These are phyloP conservation scores for Amphirosellinia nigrospora DNA, from an alignment of 495 filamentous ascomycete genomes.

Conservation along the genomic window DNA sequence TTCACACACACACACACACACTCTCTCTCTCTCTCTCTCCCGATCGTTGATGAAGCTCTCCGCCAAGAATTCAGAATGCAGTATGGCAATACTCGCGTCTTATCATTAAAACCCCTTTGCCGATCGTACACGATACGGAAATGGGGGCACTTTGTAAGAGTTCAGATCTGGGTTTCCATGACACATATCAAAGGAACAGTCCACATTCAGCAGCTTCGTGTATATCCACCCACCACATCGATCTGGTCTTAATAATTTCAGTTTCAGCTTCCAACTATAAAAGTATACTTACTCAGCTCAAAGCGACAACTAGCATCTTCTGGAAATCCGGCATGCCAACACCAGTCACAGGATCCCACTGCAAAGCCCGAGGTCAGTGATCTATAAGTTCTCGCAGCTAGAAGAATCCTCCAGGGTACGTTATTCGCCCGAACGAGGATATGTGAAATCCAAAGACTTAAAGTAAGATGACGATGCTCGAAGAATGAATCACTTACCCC, in stretches of 20 bases:
- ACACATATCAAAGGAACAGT: neutral
- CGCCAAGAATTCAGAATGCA: neutral
- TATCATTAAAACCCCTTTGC: neutral
- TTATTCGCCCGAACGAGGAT: neutral
- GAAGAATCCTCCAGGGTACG: neutral
- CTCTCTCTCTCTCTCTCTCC: neutral
- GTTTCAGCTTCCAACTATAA: neutral
- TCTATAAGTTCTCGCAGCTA: neutral
- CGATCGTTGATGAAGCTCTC: neutral
- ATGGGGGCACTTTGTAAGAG: neutral
- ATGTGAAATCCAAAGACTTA: neutral
- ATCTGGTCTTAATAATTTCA: neutral
- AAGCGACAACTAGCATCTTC: conserved; percentile 31
- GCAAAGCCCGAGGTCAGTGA: neutral
- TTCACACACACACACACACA: no score
- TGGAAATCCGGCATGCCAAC: conserved; percentile 36
- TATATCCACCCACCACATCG: neutral
- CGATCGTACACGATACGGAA: neutral
- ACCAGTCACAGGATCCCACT: conserved; percentile 39
- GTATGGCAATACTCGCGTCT: neutral
- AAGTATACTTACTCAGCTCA: neutral
- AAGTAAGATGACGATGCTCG: neutral
- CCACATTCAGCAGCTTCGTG: neutral
- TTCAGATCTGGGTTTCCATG: neutral
- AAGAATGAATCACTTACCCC: conserved; percentile 10